phyloP scores from a whole-genome alignment of 306 rosid genomes.

The Trifolium pratense region DNA sequence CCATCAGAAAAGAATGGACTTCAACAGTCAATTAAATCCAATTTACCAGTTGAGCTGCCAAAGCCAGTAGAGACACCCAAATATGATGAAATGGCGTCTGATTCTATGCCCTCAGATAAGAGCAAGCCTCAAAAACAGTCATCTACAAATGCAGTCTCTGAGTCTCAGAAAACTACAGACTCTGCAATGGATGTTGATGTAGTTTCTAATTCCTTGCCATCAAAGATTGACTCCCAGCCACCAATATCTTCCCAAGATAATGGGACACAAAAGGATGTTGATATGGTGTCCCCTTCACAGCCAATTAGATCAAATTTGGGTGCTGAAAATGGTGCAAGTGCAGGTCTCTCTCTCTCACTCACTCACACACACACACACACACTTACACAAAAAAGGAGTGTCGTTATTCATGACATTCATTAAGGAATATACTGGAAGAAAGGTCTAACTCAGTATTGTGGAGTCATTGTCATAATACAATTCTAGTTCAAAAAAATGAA shows the following conservation, averaged over 20 bases:
- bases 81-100: slow-evolving; percentile 44
- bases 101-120: slow-evolving; percentile 43
- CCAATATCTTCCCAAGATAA: slow-evolving; percentile 43
- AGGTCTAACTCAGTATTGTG: slow-evolving; percentile 20
- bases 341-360: slow-evolving; percentile 46
- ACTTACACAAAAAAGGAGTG: not conserved
- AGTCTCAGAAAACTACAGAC: slow-evolving; percentile 47
- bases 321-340: slow-evolving; percentile 52
- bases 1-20: slow-evolving; percentile 53
- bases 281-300: slow-evolving; percentile 45
- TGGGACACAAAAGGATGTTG: slow-evolving; percentile 47
- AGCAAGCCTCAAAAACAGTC: slow-evolving; percentile 31
- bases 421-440: slow-evolving; percentile 12
- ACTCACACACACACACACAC: not conserved
- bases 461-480: not conserved
- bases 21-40: slow-evolving; percentile 49
- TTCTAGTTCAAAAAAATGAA: slow-evolving; percentile 23
- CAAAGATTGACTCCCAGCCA: slow-evolving; percentile 43
- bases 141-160: slow-evolving; percentile 44
- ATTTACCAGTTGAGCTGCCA: slow-evolving; percentile 45
- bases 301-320: slow-evolving; percentile 50
- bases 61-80: slow-evolving; percentile 46
- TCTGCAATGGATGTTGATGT: slow-evolving; percentile 55
- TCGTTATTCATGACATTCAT: slow-evolving; percentile 21
- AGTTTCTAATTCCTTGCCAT: slow-evolving; percentile 46